phyloP scores from a whole-genome alignment of 78 protist genomes.

The slime mould (Dictyostelium discoideum) region DNA sequence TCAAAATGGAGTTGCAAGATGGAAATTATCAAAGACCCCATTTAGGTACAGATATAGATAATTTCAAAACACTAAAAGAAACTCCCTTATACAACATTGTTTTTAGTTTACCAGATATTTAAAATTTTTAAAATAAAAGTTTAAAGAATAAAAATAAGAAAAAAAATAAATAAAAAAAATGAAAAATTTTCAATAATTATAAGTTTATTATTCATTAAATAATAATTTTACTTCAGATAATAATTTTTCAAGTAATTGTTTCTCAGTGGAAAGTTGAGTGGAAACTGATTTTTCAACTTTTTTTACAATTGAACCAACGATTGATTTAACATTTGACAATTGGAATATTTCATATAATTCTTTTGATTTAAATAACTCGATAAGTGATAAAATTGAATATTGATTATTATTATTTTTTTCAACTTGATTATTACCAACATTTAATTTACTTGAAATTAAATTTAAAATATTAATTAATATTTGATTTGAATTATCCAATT shows the following conservation, averaged over 20 bases:
- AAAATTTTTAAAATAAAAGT: too few relatives aligned
- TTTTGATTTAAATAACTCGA: background rate
- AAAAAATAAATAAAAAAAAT: too few relatives aligned
- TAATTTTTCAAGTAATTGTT: conserved; percentile 11
- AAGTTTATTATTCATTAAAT: conserved; percentile 7
- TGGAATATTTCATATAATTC: background rate
- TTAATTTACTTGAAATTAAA: background rate
- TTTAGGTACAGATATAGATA: too few relatives aligned
- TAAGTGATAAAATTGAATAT: background rate
- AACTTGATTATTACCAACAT: background rate
- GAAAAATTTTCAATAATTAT: too few relatives aligned
- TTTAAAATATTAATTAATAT: background rate
- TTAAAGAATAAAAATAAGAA: too few relatives aligned
- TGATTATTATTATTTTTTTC: conserved; percentile 12
- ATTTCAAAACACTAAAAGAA: too few relatives aligned
- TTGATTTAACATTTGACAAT: background rate
- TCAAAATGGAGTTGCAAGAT: too few relatives aligned
- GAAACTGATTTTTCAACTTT: background rate
- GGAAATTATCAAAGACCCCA: too few relatives aligned
- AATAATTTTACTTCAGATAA: conserved; percentile 11
- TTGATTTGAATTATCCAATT: background rate
- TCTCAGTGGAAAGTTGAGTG: background rate
- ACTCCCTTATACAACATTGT: too few relatives aligned
- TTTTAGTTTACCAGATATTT: too few relatives aligned
- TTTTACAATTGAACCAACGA: background rate